Evolutionary conservation across 139 green algal species (phyloP).

Genomic region (Deuterostichococcus epilithicus): DNA sequence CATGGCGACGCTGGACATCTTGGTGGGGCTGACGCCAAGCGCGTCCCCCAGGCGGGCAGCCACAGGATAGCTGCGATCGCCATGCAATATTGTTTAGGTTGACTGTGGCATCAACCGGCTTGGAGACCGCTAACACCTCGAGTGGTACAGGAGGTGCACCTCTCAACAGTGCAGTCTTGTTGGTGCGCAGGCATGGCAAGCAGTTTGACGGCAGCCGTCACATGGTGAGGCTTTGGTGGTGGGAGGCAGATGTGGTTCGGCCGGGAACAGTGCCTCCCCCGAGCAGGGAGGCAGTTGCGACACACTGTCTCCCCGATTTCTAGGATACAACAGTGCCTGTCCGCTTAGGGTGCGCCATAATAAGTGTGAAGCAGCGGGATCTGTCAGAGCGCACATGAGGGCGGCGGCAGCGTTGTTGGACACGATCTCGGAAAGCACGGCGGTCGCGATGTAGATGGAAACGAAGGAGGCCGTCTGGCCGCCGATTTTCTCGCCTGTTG

Average conservation of each 20-base stretch:
- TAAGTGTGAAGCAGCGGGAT: too few species aligned
- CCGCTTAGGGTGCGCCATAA: too few species aligned
- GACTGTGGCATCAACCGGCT: background rate
- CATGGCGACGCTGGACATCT: conserved; percentile 43
- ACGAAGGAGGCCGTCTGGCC: conserved; percentile 36
- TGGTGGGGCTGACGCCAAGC: conserved; percentile 26
- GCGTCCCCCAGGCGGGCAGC: conserved; percentile 26
- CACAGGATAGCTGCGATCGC: conserved; percentile 40
- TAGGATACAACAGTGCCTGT: background rate
- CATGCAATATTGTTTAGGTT: background rate
- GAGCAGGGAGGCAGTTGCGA: background rate
- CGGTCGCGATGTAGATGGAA: conserved; percentile 56
- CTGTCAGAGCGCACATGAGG: conserved; percentile 56
- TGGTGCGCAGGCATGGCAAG: too few species aligned
- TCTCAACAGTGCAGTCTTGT: too few species aligned
- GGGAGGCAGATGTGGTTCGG: background rate
- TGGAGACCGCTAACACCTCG: too few species aligned
- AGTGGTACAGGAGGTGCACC: too few species aligned
- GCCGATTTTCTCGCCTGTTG: conserved; percentile 24
- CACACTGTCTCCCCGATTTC: background rate
- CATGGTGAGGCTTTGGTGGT: too few species aligned
- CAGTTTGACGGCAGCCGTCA: too few species aligned
- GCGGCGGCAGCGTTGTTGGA: conserved; percentile 62
- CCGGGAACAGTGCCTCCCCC: background rate
- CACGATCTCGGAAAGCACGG: conserved; percentile 53